Evolutionary conservation across 1,139 yeast genomes (phyloP).

Genomic region (Saccharomyces pastorianus): DNA sequence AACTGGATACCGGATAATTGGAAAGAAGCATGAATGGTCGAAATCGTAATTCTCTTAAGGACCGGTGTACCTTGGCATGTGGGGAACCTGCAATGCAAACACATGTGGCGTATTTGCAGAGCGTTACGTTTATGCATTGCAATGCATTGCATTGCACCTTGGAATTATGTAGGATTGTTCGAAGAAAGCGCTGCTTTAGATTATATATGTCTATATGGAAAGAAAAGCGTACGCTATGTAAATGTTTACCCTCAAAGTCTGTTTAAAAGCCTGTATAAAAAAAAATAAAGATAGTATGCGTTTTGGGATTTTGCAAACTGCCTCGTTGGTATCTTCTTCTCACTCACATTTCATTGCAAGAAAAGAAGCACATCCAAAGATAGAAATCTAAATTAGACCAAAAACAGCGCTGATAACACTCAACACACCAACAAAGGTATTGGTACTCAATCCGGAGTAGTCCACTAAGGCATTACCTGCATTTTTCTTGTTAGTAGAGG

Average conservation of each 20-base stretch:
- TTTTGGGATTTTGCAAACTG: not conserved
- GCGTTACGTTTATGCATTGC: not conserved
- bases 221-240: not conserved
- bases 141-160: not conserved
- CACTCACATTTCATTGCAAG: not conserved
- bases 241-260: not conserved
- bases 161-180: not conserved
- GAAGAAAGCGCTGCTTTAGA: not conserved
- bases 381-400: not conserved
- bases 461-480: not conserved
- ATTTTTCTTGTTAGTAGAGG: constrained; percentile 2
- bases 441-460: not conserved
- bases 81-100: not conserved
- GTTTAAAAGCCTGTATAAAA: not conserved
- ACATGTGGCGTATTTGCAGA: not conserved
- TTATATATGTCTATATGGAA: not conserved
- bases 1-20: not conserved
- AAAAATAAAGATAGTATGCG: not conserved
- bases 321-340: not conserved
- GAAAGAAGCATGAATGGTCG: not conserved
- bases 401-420: not conserved
- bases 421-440: not conserved
- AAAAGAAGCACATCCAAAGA: not conserved
- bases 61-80: not conserved
- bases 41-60: not conserved